Evolutionary conservation across 805 yeast species (phyloP).

Genomic region (Ogataea populi-albae): DNA sequence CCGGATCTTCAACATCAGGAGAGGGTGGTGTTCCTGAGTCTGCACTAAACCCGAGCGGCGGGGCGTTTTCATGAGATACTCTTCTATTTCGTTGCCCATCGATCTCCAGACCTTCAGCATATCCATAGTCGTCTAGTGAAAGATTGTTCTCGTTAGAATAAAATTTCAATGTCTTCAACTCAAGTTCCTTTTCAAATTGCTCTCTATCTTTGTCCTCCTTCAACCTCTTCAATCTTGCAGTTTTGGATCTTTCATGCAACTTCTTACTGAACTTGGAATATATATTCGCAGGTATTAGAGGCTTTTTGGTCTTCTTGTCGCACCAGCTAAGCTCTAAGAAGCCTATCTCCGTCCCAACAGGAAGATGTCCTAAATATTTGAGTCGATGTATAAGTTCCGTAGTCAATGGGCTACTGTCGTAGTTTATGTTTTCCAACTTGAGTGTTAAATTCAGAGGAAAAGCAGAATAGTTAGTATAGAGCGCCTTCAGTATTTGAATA

Average conservation of each 20-base stretch:
- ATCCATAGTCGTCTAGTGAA: constrained; percentile 36
- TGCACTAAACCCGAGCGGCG: constrained; percentile 13
- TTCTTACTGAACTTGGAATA: constrained; percentile 50
- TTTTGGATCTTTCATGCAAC: constrained; percentile 53
- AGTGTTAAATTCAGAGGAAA: constrained; percentile 67
- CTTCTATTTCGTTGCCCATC: constrained; percentile 6
- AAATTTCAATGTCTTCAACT: constrained; percentile 55
- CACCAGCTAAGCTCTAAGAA: constrained; percentile 85
- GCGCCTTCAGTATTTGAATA: constrained; percentile 61
- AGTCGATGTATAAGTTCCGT: constrained; percentile 55
- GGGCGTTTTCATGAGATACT: constrained; percentile 13
- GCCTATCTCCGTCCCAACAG: constrained; percentile 80
- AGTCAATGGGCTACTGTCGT: constrained; percentile 53
- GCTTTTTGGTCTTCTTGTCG: constrained; percentile 20
- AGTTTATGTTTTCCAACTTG: constrained; percentile 65
- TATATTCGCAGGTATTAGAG: constrained; percentile 40
- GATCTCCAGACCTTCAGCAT: constrained; percentile 25
- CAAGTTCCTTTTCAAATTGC: constrained; percentile 56
- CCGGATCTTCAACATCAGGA: constrained; percentile 7
- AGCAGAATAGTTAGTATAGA: constrained; percentile 57
- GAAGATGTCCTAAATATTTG: constrained; percentile 78
- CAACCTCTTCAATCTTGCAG: constrained; percentile 44
- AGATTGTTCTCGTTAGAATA: constrained; percentile 54
- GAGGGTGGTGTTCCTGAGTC: constrained; percentile 5
- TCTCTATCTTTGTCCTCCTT: constrained; percentile 61